phyloP scores from a whole-genome alignment of 352 stramenopile genomes.

The Phytopythium kandeliae region DNA sequence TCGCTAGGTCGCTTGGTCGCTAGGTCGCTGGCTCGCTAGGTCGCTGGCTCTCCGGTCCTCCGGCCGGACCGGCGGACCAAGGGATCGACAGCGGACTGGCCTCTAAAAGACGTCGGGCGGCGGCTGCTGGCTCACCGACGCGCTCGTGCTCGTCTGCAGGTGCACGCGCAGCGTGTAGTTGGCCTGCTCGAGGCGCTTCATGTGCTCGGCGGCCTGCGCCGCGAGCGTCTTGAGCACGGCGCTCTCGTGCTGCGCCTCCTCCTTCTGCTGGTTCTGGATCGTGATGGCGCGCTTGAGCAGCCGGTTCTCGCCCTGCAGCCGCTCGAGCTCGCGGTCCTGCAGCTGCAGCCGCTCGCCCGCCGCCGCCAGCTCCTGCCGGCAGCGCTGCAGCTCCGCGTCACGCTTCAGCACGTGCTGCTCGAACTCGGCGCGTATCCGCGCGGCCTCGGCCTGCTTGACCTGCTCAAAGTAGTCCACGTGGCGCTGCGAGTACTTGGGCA shows the following conservation, averaged over 20 bases:
- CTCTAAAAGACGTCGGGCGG: constrained; percentile 70
- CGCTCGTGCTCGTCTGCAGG: constrained; percentile 73
- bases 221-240: constrained; percentile 62
- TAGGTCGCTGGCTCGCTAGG: too few species aligned
- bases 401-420: constrained; percentile 83
- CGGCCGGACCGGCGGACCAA: too few species aligned
- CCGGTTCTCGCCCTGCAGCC: constrained; percentile 78
- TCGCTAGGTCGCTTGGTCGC: too few species aligned
- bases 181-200: constrained; percentile 79
- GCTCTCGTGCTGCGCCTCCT: constrained; percentile 75
- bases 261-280: constrained; percentile 88
- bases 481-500: constrained; percentile 81
- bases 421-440: constrained; percentile 74
- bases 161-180: constrained; percentile 86
- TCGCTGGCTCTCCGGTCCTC: too few species aligned
- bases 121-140: constrained; percentile 17
- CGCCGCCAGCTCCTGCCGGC: constrained; percentile 45
- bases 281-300: constrained; percentile 78
- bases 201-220: constrained; percentile 78
- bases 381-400: constrained; percentile 63
- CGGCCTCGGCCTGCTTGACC: constrained; percentile 74
- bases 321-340: constrained; percentile 52
- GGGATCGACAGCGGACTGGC: too few species aligned
- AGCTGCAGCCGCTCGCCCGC: constrained; percentile 27
- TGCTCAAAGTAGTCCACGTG: constrained; percentile 88